Evolutionary conservation across 2,329 filamentous ascomycete species (phyloP), one percentile per base, ranked within the genome.

Genomic region (Alternaria gansuensis): DNA sequence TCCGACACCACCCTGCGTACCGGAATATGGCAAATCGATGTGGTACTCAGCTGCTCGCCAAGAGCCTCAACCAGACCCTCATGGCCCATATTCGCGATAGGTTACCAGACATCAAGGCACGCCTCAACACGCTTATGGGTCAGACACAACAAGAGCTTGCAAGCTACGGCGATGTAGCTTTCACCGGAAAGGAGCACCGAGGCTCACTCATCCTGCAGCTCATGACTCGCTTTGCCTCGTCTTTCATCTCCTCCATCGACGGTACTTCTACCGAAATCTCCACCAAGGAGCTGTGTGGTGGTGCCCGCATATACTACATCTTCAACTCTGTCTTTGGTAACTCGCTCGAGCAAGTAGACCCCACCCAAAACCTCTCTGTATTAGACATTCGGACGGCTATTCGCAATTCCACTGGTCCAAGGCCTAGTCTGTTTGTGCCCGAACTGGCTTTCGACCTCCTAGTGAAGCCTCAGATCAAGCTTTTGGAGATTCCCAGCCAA

Each of bases 301-400:
- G 93, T 75, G 93, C 93, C 45, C 88, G 94, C 59, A 97, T 98
- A 73, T 98, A 98, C 82, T 97, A 98, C 80, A 97, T 98, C 68
- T 98, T 97, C 85, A 98, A 98, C 81, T 97, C 93, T 5, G 94
- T 98, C 41, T 99, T 98, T 78, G 95, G 95, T 59, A 97, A 94
- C 79, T 96, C 94, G 21, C 83, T 99, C 50, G 95, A 99, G 77
- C 91, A 93, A 23, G 97, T 99, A 68, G 94, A 99, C 70, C 95
- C 95, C 4, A 99, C 94, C 2, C 92, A 90, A 46, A 99, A 99
- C 73, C 88, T 99, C 60, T 95, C 95, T 6, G 91, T 94, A 13
- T 87, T 94, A 48, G 95, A 99, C 75, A 99, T 99, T 67, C 87
- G 95, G 75, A 99, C 95, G 11, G 95, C 95, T 4, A 99, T 99